Evolutionary conservation across 352 stramenopile genomes (phyloP).

Genomic region (Globisporangium heterothallicum): DNA sequence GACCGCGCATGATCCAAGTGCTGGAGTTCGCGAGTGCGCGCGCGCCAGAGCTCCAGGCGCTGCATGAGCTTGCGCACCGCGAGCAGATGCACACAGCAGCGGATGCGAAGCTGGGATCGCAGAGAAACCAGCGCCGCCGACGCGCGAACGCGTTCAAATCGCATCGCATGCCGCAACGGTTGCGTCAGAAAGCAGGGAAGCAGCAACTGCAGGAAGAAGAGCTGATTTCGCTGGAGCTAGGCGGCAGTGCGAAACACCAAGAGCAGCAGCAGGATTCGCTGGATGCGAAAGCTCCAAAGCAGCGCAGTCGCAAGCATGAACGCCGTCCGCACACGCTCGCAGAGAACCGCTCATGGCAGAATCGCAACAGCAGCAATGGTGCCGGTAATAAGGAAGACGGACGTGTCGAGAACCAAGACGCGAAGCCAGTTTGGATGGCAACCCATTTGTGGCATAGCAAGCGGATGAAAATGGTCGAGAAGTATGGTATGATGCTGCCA

Average conservation of each 20-base stretch:
- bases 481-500: conserved; percentile 45
- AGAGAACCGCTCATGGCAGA: conserved; percentile 26
- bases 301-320: conserved; percentile 55
- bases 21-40: conserved; percentile 69
- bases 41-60: conserved; percentile 65
- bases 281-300: conserved; percentile 5
- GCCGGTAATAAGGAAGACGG: background rate
- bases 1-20: conserved; percentile 68
- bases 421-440: conserved; percentile 35
- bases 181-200: conserved; percentile 23
- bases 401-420: conserved; percentile 5
- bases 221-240: conserved; percentile 16
- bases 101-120: conserved; percentile 43
- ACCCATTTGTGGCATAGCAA: conserved; percentile 79
- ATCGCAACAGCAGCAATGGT: background rate
- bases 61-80: conserved; percentile 55
- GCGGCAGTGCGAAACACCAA: background rate
- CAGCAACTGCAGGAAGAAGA: conserved; percentile 7
- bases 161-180: conserved; percentile 51
- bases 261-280: background rate
- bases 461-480: conserved; percentile 56
- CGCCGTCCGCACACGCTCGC: conserved; percentile 49
- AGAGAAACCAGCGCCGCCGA: conserved; percentile 61
- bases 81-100: conserved; percentile 10
- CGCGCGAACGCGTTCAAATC: conserved; percentile 80